phyloP scores from a whole-genome alignment of 2,329 filamentous ascomycete genomes.

The Sordariomycetes sp. region DNA sequence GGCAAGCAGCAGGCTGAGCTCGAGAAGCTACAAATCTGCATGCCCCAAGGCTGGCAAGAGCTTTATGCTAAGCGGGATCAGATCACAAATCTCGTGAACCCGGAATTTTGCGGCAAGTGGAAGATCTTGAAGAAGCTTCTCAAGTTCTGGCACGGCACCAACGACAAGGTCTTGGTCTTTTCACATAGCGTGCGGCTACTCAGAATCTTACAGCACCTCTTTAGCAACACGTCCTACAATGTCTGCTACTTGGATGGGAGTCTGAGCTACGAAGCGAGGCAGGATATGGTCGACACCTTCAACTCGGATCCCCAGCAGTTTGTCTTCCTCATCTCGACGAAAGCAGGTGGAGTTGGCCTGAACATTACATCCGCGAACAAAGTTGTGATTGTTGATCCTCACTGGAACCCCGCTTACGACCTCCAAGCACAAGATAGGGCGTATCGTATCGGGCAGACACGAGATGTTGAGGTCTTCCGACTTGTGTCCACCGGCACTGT shows the following conservation, averaged over 20 bases:
- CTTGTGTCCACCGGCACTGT: conserved; percentile 87
- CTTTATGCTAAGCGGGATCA: conserved; percentile 69
- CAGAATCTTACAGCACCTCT: conserved; percentile 74
- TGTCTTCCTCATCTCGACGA: conserved; percentile 91
- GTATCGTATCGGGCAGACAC: conserved; percentile 86
- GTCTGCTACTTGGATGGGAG: conserved; percentile 85
- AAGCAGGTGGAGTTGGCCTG: conserved; percentile 83
- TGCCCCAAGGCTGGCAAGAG: conserved; percentile 66
- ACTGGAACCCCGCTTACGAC: conserved; percentile 95
- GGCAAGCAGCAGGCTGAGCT: conserved; percentile 76
- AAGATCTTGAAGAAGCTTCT: conserved; percentile 79
- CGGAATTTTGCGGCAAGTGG: conserved; percentile 96
- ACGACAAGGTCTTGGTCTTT: conserved; percentile 93
- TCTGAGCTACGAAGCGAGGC: conserved; percentile 74
- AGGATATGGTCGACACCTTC: conserved; percentile 78
- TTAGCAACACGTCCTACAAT: conserved; percentile 81
- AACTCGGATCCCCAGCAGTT: conserved; percentile 83
- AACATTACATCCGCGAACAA: conserved; percentile 98
- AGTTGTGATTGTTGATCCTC: conserved; percentile 92
- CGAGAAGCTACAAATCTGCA: conserved; percentile 60
- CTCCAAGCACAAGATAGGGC: conserved; percentile 93
- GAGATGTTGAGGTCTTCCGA: conserved; percentile 92
- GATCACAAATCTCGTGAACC: conserved; percentile 72
- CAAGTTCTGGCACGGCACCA: conserved; percentile 79
- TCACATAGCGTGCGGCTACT: conserved; percentile 84